Base-by-base conservation (phyloP, 2,329 filamentous ascomycete species). In the Beauveria australis region DNA sequence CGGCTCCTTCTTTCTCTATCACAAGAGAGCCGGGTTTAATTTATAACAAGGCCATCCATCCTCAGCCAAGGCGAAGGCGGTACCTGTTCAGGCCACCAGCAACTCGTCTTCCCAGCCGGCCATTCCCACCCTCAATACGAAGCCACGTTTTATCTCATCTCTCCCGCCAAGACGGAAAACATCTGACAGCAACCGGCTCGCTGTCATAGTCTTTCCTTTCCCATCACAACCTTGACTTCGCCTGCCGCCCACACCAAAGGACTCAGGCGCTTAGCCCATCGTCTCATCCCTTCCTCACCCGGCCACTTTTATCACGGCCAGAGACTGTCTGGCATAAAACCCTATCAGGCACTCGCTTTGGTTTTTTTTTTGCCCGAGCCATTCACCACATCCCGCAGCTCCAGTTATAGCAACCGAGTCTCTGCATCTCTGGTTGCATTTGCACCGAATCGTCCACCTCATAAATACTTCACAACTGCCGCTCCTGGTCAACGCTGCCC, bases 231-330 rank as follows among this genome's bases (percentile, higher is more conserved):
- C 16, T 33, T 40, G 14, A 5, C 44, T 12, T 41, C 24, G n/a
- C 10, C 12, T 22, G 3, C 54, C 46, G 28, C 43, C 26, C 46
- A 49, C 54, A 46, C 46, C 47, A 22, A 24, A 7, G 12, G 12
- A 37, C 43, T 24, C 28, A 26, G 28, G 43, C 52, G 52, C 26
- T 40, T 53, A 41, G 52, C 22, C 52, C n/a, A 12, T 53, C 37
- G 22, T 28, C 53, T 56, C 43, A 46, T 56, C 43, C 26, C 53
- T 47, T 47, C 53, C 26, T 56, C 28, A 47, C 43, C 53, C 43
- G 53, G 28, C 53, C 53, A 56, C 53, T 56, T 55, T 46, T 46
- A 55, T 55, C 53, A 44, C 49, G 49, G 33, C 37, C 37, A 43
- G 51, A 53, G 51, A 47, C 53, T 18, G 14, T 24, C 47, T 24